phyloP scores from a whole-genome alignment of 352 stramenopile species.

The Phytophthora macrochlamydospora region DNA sequence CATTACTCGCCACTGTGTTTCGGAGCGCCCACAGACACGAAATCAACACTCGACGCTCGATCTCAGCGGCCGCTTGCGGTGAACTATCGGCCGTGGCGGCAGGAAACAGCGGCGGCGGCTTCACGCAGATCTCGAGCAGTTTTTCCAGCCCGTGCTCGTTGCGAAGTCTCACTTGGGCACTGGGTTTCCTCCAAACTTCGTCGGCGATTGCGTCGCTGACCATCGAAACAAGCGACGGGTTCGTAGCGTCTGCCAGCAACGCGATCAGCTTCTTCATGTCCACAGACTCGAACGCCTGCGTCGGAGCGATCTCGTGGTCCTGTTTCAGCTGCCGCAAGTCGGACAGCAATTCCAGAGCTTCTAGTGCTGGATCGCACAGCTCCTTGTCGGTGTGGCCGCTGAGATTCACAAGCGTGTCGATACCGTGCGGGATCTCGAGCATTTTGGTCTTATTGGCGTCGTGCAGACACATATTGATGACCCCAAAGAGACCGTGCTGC shows the following conservation, averaged over 20 bases:
- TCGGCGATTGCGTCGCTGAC: conserved; percentile 81
- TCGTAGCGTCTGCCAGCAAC: conserved; percentile 59
- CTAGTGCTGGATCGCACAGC: conserved; percentile 69
- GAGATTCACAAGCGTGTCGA: conserved; percentile 84
- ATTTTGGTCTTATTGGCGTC: conserved; percentile 83
- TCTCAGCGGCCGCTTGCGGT: conserved; percentile 14
- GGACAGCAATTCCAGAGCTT: conserved; percentile 78
- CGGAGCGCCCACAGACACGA: conserved; percentile 75
- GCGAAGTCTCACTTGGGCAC: conserved; percentile 57
- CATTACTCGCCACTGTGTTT: conserved; percentile 62
- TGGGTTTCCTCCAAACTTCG: conserved; percentile 71
- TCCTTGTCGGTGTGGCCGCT: conserved; percentile 65
- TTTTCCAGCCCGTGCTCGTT: conserved; percentile 74
- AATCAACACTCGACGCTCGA: conserved; percentile 42
- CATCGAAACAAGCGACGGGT: conserved; percentile 65
- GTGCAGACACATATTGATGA: conserved; percentile 88
- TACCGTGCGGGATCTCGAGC: conserved; percentile 67
- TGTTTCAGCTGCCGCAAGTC: conserved; percentile 62
- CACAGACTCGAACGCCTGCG: conserved; percentile 38
- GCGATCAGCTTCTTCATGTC: conserved; percentile 77
- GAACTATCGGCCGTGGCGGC: conserved; percentile 18
- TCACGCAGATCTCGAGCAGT: conserved; percentile 57
- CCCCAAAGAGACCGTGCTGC: conserved; percentile 65
- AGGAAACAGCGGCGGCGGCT: conserved; percentile 48
- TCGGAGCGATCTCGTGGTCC: conserved; percentile 32